Evolutionary conservation across 2,329 filamentous ascomycete species (phyloP).

Genomic region (Verticillium zaregamsianum): DNA sequence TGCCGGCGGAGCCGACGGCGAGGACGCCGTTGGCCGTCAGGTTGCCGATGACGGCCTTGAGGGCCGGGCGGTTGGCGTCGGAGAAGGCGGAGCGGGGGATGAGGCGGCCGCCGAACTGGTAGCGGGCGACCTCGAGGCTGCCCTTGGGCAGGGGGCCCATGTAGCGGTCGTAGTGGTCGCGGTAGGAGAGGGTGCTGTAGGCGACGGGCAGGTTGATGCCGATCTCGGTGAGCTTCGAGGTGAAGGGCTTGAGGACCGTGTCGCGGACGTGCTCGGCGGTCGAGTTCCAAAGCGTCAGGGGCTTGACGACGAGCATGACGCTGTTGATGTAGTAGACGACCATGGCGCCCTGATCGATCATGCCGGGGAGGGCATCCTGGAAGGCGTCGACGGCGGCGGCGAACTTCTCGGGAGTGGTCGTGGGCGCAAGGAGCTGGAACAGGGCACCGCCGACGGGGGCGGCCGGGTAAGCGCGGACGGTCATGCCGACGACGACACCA

Average conservation of each 20-base stretch:
- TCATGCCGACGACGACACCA: slow-evolving; percentile 46
- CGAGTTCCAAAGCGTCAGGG: slow-evolving; percentile 21
- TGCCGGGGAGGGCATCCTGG: slow-evolving; percentile 32
- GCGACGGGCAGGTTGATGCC: slow-evolving; percentile 17
- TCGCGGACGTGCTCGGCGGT: slow-evolving; percentile 19
- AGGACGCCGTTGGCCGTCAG: slow-evolving; percentile 24
- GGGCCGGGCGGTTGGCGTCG: slow-evolving; percentile 10
- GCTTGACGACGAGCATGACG: slow-evolving; percentile 36
- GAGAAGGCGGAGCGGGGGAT: slow-evolving; percentile 27
- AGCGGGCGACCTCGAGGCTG: slow-evolving; percentile 24
- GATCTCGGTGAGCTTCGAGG: slow-evolving; percentile 18
- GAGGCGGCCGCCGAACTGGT: slow-evolving; percentile 31
- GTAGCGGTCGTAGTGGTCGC: slow-evolving; percentile 28
- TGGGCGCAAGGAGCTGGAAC: slow-evolving; percentile 30
- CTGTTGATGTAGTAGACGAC: slow-evolving; percentile 42
- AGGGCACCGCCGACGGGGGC: slow-evolving; percentile 36
- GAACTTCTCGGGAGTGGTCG: slow-evolving; percentile 32
- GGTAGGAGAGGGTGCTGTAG: slow-evolving; percentile 23
- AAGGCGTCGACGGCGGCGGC: slow-evolving; percentile 44
- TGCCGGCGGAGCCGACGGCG: slow-evolving; percentile 24
- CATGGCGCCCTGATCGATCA: slow-evolving; percentile 47
- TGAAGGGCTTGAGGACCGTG: slow-evolving; percentile 25
- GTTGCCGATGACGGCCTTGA: slow-evolving; percentile 20
- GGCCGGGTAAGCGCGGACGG: slow-evolving; percentile 42
- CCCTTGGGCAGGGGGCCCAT: slow-evolving; percentile 30